Evolutionary conservation across 139 green algal genomes (phyloP), one percentile per base, ranked within the genome.

Genomic region (Auxenochlorella pyrenoidosa): DNA sequence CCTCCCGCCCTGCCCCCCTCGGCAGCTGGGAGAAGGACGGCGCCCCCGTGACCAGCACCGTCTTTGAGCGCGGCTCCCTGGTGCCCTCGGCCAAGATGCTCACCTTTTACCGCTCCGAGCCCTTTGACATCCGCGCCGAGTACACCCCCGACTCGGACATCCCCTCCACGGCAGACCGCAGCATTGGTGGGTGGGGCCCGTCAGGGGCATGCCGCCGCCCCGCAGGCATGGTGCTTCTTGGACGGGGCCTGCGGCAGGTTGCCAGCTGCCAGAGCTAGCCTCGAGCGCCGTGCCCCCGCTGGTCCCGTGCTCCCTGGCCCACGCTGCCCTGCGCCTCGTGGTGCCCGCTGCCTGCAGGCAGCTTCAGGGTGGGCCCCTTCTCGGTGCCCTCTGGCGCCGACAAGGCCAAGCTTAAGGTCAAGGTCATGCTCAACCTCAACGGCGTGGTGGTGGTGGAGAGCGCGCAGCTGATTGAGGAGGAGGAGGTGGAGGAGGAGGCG

Each of bases 51-150:
- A 90, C 90, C 66, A 91, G 5, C 89, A 91, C 51, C 2, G 70
- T 98, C 21, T 98, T 98, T 86, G 93, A 97, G 84, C 86, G 89
- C 54, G 91, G 92, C 86, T 93, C 92, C 87, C 76, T 91, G 79
- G 92, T 99, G 75, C 98, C 98, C 24, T 92, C 78, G 85, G 93
- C 93, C 83, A 99, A 99, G 92, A 94, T 97, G 89, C 93, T 99
- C 36, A 98, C 95, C 22, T 98, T 99, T 86, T 93, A 95, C 85
- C 94, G 96, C 82, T 91, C 77, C 36, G 93, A 96, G 87, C 91
- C 96, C 38, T 90, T 92, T 66, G 58, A 83, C 18, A 81, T 99
- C 22, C 89, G 91, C 16, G 95, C 95, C 1, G 84, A 89, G 43
- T 98, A 98, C 87, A 93, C 87, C 18, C 84, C 92, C 15, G 95